phyloP scores from a whole-genome alignment of 225 moss, liverwort and hornwort genomes.

The Asterella californica region DNA sequence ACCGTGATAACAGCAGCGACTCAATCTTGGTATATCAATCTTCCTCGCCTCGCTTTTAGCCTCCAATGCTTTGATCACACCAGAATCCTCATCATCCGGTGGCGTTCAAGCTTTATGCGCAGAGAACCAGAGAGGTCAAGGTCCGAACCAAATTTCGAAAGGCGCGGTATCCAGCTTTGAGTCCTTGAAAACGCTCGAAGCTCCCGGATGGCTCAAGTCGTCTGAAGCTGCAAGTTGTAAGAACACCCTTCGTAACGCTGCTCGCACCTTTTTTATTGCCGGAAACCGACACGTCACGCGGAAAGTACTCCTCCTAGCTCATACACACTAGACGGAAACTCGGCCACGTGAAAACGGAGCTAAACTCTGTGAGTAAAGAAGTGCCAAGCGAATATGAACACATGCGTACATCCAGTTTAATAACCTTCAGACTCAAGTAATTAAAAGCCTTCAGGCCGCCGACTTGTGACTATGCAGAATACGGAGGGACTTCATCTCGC shows the following conservation, averaged over 20 bases:
- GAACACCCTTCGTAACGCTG: background rate
- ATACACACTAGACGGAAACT: background rate
- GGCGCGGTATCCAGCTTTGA: background rate
- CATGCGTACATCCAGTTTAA: background rate
- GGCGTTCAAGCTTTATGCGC: background rate
- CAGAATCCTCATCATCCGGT: background rate
- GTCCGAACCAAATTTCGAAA: too few relatives aligned
- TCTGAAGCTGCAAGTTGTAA: background rate
- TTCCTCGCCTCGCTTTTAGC: too few relatives aligned
- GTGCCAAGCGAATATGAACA: too few relatives aligned
- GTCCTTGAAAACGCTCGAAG: background rate
- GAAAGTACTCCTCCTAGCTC: background rate
- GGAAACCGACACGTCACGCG: background rate
- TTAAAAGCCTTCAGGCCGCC: background rate
- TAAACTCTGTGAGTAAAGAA: background rate
- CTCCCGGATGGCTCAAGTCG: background rate
- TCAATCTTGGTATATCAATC: too few relatives aligned
- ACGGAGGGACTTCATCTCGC: background rate
- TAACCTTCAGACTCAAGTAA: background rate
- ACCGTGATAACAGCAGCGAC: too few relatives aligned
- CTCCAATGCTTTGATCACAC: background rate
- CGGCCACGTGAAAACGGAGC: too few relatives aligned
- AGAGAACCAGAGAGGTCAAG: too few relatives aligned
- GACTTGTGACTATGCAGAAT: background rate
- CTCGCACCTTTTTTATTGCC: background rate